Evolutionary conservation across 495 filamentous ascomycete genomes (phyloP).

Genomic region (Emericellopsis terricola): DNA sequence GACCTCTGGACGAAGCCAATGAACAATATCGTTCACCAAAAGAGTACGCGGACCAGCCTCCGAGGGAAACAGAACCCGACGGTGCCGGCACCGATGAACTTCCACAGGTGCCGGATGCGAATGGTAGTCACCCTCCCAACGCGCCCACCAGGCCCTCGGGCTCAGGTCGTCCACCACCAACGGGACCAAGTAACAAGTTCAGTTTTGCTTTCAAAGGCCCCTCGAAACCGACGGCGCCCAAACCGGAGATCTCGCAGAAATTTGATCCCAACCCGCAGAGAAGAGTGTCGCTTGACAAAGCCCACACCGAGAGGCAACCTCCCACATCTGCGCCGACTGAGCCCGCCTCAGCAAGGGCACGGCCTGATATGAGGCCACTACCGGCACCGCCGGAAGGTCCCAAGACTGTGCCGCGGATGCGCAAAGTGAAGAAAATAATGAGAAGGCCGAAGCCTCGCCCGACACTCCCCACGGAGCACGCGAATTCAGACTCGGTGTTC

Average conservation of each 20-base stretch:
- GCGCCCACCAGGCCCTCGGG: no score
- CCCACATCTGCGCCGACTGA: conserved; percentile 10
- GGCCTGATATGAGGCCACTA: not conserved
- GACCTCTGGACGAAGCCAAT: conserved; percentile 12
- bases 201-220: conserved; percentile 71
- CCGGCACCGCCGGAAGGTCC: conserved; percentile 1
- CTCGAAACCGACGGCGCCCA: conserved; percentile 41
- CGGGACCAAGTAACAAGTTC: no score
- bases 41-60: no score
- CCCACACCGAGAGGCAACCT: conserved; percentile 8
- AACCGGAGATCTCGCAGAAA: conserved; percentile 55
- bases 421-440: conserved; percentile 47
- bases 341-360: conserved; percentile 10
- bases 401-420: conserved; percentile 28
- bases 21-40: no score
- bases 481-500: conserved; percentile 67
- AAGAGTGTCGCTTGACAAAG: conserved; percentile 11
- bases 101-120: no score
- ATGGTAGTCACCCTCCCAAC: no score
- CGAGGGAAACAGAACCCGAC: no score
- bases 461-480: conserved; percentile 48
- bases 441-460: conserved; percentile 57
- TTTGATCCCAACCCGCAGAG: conserved; percentile 37
- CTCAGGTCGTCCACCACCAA: no score
- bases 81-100: no score